Percentiles rank a stretch among this genome's conserved stretches.
Evolutionary conservation across 805 yeast genomes (phyloP).

Genomic region (Schwanniomyces polymorphus): DNA sequence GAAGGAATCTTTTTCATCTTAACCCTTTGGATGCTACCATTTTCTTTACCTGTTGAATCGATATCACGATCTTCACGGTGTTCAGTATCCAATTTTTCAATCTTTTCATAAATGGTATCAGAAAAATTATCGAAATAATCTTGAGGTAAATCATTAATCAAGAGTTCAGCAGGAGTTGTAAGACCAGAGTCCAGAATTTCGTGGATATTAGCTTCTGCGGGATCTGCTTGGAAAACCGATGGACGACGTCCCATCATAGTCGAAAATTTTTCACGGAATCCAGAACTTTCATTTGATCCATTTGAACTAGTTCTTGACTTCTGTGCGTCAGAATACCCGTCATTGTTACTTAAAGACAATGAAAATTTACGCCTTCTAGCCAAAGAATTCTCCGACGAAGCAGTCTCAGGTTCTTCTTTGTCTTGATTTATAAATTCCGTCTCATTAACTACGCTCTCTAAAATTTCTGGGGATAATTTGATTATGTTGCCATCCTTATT

Average conservation of each 20-base stretch:
- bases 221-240: conserved; percentile 38
- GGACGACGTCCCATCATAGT: conserved; percentile 44
- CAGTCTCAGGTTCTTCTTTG: not conserved
- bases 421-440: not conserved
- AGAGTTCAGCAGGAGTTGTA: conserved; percentile 41
- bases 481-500: conserved; percentile 39
- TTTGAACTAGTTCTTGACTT: not conserved
- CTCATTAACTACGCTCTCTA: conserved; percentile 18
- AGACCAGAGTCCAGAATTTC: conserved; percentile 39
- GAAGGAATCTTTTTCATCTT: conserved; percentile 56
- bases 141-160: conserved; percentile 29
- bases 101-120: conserved; percentile 1
- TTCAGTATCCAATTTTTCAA: conserved; percentile 5
- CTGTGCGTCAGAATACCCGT: not conserved
- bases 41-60: conserved; percentile 2
- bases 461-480: conserved; percentile 42
- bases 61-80: not conserved
- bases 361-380: not conserved
- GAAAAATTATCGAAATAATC: conserved; percentile 25
- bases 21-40: conserved; percentile 11
- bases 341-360: not conserved
- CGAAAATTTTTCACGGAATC: conserved; percentile 33
- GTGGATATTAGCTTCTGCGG: conserved; percentile 32
- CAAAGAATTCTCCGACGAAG: not conserved
- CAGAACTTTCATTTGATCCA: not conserved